Conservation (phyloP, 2,329 filamentous ascomycete species). For the Penicillium crustosum region DNA sequence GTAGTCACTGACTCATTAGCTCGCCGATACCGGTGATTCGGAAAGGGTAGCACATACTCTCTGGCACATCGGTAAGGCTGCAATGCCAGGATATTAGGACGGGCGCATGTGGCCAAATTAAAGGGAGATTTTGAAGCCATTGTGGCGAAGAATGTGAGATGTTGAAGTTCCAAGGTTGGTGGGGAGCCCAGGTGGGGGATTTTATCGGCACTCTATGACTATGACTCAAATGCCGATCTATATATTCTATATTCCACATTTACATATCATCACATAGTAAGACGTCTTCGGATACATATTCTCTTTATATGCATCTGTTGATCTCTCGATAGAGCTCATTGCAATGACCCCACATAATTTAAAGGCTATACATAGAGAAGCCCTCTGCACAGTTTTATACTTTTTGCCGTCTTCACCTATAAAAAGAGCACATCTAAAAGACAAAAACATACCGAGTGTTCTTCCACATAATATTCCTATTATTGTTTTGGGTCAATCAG, state of each 20-base stretch:
- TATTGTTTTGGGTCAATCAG: too few species aligned
- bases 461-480: too few species aligned
- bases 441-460: too few species aligned
- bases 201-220: slow-evolving; percentile 9
- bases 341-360: too few species aligned
- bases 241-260: neutral
- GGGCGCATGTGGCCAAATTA: slow-evolving; percentile 70
- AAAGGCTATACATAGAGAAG: too few species aligned
- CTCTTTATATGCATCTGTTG: too few species aligned
- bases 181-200: slow-evolving; percentile 2
- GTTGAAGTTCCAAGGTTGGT: neutral
- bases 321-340: too few species aligned
- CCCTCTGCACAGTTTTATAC: too few species aligned
- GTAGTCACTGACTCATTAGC: slow-evolving; percentile 71
- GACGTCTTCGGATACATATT: too few species aligned
- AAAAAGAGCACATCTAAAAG: too few species aligned
- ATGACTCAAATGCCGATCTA: slow-evolving; percentile 14
- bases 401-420: too few species aligned
- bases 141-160: slow-evolving; percentile 18
- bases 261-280: neutral
- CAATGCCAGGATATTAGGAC: slow-evolving; percentile 73
- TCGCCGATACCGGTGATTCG: slow-evolving; percentile 8
- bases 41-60: slow-evolving; percentile 62
- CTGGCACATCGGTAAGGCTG: slow-evolving; percentile 78
- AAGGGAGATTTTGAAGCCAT: slow-evolving; percentile 57